These are phyloP conservation scores for Irpex sp. DNA, from an alignment of 1,284 basidiomycete species.

Conservation along the genomic window DNA sequence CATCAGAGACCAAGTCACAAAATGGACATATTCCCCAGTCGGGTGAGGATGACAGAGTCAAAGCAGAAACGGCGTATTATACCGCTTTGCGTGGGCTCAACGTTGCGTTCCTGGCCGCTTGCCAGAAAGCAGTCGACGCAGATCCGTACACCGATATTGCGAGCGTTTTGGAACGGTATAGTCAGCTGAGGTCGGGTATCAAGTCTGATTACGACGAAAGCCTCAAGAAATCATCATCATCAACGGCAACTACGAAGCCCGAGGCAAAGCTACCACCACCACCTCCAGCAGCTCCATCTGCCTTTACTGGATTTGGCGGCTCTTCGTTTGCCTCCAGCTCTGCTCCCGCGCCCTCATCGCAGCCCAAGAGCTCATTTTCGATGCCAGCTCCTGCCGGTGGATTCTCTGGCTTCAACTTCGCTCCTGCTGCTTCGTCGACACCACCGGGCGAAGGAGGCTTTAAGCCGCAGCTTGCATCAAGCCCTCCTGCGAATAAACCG, in stretches of 20 bases:
- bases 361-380: conserved; percentile 23
- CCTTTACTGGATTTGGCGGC: conserved; percentile 6
- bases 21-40: conserved; percentile 5
- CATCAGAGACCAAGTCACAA: conserved; percentile 8
- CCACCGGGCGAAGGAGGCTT: conserved; percentile 4
- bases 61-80: conserved; percentile 56
- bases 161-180: conserved; percentile 63
- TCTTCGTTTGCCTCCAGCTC: background rate
- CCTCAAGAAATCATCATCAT: conserved; percentile 19
- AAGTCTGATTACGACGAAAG: conserved; percentile 53
- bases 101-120: conserved; percentile 60
- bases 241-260: background rate
- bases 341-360: conserved; percentile 1
- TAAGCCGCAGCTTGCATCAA: conserved; percentile 2
- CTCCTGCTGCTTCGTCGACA: conserved; percentile 1
- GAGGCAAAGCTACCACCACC: background rate
- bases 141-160: conserved; percentile 79
- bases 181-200: conserved; percentile 50
- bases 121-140: conserved; percentile 60
- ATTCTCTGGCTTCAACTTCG: conserved; percentile 27
- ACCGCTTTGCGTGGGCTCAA: conserved; percentile 80
- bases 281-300: conserved; percentile 13
- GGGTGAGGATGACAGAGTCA: conserved; percentile 28
- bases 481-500: conserved; percentile 5
- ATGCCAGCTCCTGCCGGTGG: conserved; percentile 41